Evolutionary conservation across 306 rosid genomes (phyloP), one percentile per base, ranked within the genome.

Genomic region (Alnus rubra): DNA sequence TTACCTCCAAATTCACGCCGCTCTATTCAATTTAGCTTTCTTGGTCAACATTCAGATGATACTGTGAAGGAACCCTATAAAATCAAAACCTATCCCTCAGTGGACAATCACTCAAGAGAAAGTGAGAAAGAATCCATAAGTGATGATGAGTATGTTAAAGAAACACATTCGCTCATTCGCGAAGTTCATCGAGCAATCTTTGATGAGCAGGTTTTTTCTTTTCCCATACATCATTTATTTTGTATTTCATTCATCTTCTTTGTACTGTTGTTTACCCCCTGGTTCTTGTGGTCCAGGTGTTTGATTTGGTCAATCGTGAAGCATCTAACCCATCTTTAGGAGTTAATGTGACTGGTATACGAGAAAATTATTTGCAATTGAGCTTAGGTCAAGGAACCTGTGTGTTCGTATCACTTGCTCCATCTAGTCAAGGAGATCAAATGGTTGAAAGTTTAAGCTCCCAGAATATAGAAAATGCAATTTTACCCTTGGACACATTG

Each of bases 241-340:
- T 54, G 54, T 16, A 7, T 39, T 73, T 76, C 14, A n/a, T 39
- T 60, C 65, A 69, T 59, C 50, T 78, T 78, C 8, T 63, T 49
- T 75, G 71, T 37, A 80, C 73, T 74, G 73, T 64, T 79, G 75
- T 35, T 78, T 74, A 60, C 73, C 51, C 55, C 45, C 71, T 50
- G 37, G 69, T 52, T 68, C 75, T 54, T 85, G 18, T 85, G 75
- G 71, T 82, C 56, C 86, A 95, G 99, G 96, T 93, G 85, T 95
- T 95, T 87, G 91, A 91, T 83, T 86, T 91, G 85, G 87, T 95
- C 82, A 95, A 91, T 79, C 94, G 94, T 56, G 98, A 92, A 83
- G 99, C 99, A 74, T 90, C 88, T 79, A 88, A 83, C 84, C 84
- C 88, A 74, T 85, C 95, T 55, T 49, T 74, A 2, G 92, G 94